phyloP scores from a whole-genome alignment of 176 grass and related monocot species.

The Paspalum notatum region DNA sequence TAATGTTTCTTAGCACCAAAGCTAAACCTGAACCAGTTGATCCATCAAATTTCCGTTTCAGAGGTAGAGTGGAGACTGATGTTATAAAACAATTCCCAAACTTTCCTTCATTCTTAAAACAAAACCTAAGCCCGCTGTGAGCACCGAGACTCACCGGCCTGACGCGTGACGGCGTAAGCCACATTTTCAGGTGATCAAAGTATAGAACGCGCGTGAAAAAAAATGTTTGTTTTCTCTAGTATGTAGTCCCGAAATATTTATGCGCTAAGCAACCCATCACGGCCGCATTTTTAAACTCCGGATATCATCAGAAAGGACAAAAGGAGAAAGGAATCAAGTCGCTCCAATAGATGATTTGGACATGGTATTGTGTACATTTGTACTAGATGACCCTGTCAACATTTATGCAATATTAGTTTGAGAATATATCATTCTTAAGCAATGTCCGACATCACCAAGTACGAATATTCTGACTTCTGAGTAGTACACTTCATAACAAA shows the following conservation, averaged over 20 bases:
- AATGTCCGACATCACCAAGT: neutral
- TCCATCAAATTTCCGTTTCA: too few relatives aligned
- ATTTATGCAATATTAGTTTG: neutral
- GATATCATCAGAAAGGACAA: neutral
- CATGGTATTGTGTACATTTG: neutral
- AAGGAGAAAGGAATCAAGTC: neutral
- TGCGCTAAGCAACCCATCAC: neutral
- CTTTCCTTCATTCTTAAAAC: too few relatives aligned
- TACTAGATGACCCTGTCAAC: neutral
- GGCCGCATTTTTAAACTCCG: neutral
- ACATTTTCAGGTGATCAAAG: too few relatives aligned
- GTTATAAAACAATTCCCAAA: too few relatives aligned
- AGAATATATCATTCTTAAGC: neutral
- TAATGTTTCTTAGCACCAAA: too few relatives aligned
- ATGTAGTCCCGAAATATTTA: neutral
- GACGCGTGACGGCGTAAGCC: too few relatives aligned
- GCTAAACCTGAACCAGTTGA: too few relatives aligned
- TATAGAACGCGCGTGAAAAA: neutral
- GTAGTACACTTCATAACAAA: neutral
- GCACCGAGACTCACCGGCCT: too few relatives aligned
- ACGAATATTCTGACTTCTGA: conserved; percentile 26
- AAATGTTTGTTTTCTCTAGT: neutral
- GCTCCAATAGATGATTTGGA: neutral
- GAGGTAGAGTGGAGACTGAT: too few relatives aligned
- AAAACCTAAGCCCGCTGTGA: too few relatives aligned